Base-by-base conservation (phyloP, 1,284 basidiomycete species). In the Sutorius eximius region DNA sequence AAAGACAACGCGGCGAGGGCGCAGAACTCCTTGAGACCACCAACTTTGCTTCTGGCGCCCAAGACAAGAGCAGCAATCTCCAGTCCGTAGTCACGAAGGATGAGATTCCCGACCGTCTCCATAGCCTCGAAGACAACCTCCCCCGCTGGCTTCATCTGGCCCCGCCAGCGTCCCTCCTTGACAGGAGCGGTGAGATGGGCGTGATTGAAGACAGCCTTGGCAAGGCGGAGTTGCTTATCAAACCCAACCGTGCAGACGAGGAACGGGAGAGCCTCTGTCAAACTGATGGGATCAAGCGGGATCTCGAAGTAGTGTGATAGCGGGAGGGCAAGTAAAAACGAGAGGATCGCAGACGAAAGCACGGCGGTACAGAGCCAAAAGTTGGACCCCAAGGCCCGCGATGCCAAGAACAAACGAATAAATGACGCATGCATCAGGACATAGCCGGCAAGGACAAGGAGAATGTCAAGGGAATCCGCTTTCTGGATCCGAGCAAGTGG, bases 171-270 rank as follows among this genome's bases (percentile, higher is more conserved):
- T 36, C 77, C 75, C 52, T 75, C 73, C 50, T 79, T 78, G 47
- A 77, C 75, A 1, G 82, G 81, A 10, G 78, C 73, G 40, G 80
- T 73, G 53, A 87, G 82, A 59, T 93, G 87, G 3, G 93, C 91
- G 64, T 95, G 91, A 20, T 86, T 82, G 73, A 98, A 93, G 34
- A 98, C 91, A 12, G 95, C 91, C 29, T 89, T 83, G 0, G 95
- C 95, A 38, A 99, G 85, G 12, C 93, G 84, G 56, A 95, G 89
- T 0, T 95, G 96, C 74, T 99, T 99, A 75, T 99, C 96, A 70
- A 98, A 99, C 13, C 96, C 96, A 54, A 99, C 88, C 1, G 93
- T 96, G 72, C 97, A 97, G 42, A 99, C 95, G 37, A 99, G 80
- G 86, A 99, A 99, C 0, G 96, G 96, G 2, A 99, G 81, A 0